A percentile compares a stretch with the other conserved stretches of the same genome.
phyloP scores from a whole-genome alignment of 129 eudicot genomes.

The Rutidosis leptorrhynchoides region DNA sequence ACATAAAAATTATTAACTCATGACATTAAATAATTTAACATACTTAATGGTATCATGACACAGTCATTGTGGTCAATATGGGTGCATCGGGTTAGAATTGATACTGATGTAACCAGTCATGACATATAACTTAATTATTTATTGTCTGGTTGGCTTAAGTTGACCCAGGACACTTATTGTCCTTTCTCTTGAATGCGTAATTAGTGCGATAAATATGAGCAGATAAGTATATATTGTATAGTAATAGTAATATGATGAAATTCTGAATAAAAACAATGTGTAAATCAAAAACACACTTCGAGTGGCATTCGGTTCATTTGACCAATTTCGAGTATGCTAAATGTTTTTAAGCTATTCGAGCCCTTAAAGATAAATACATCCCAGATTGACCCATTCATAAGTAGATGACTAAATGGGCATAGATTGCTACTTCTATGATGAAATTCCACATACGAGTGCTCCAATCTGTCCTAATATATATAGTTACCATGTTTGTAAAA shows the following conservation, averaged over 20 bases:
- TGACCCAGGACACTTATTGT: not conserved
- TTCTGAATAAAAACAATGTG: not conserved
- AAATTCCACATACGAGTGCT: not conserved
- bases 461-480: not conserved
- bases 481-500: not conserved
- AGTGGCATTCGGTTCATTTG: not conserved
- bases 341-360: not conserved
- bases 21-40: not conserved
- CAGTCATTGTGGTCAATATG: not conserved
- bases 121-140: not conserved
- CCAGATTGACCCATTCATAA: not conserved
- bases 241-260: not conserved
- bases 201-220: not conserved
- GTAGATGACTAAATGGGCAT: not conserved
- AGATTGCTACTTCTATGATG: not conserved
- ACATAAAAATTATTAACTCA: conserved; percentile 16
- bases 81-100: not conserved
- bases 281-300: not conserved
- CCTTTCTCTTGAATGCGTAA: not conserved
- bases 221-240: not conserved
- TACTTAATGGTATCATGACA: conserved; percentile 8
- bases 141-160: not conserved
- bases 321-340: not conserved
- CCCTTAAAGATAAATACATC: not conserved
- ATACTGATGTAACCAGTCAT: not conserved